phyloP scores from a whole-genome alignment of 2,329 filamentous ascomycete species.

The Venturia carpophila region DNA sequence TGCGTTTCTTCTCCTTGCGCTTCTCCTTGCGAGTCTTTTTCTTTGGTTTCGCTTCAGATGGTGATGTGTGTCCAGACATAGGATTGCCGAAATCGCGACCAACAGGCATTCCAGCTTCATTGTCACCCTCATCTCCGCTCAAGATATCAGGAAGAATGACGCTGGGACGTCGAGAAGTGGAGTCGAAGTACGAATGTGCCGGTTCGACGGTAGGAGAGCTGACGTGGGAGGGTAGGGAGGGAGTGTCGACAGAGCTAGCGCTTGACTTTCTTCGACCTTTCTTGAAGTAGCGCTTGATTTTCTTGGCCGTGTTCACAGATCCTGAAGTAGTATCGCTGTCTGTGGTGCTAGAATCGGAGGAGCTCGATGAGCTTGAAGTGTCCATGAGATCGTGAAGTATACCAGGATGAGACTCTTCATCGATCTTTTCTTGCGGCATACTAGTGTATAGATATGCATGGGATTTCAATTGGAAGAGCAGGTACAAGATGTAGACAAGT shows the following conservation, averaged over 20 bases:
- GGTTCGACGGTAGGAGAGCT: conserved; percentile 38
- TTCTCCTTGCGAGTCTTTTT: conserved; percentile 39
- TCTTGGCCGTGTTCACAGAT: conserved; percentile 66
- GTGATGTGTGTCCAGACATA: conserved; percentile 14
- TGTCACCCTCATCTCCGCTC: conserved; percentile 48
- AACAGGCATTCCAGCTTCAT: conserved; percentile 31
- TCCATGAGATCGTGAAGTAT: conserved; percentile 76
- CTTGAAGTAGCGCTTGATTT: conserved; percentile 67
- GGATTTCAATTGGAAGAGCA: conserved; percentile 85
- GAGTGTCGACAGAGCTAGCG: conserved; percentile 57
- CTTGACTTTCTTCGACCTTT: conserved; percentile 66
- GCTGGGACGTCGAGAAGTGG: conserved; percentile 26
- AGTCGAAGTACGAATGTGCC: conserved; percentile 13
- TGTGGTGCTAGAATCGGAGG: conserved; percentile 37
- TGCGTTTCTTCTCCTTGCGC: conserved; percentile 38
- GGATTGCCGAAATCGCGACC: conserved; percentile 5
- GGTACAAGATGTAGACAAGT: conserved; percentile 73
- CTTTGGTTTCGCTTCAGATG: conserved; percentile 31
- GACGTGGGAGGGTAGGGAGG: conserved; percentile 37
- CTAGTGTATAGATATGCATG: conserved; percentile 89
- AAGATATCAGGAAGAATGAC: conserved; percentile 28
- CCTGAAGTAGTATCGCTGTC: conserved; percentile 55
- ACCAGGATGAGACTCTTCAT: conserved; percentile 82
- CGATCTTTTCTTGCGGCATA: conserved; percentile 85
- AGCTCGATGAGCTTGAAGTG: conserved; percentile 51